phyloP scores from a whole-genome alignment of 2,329 filamentous ascomycete genomes.

The Didymella exigua region DNA sequence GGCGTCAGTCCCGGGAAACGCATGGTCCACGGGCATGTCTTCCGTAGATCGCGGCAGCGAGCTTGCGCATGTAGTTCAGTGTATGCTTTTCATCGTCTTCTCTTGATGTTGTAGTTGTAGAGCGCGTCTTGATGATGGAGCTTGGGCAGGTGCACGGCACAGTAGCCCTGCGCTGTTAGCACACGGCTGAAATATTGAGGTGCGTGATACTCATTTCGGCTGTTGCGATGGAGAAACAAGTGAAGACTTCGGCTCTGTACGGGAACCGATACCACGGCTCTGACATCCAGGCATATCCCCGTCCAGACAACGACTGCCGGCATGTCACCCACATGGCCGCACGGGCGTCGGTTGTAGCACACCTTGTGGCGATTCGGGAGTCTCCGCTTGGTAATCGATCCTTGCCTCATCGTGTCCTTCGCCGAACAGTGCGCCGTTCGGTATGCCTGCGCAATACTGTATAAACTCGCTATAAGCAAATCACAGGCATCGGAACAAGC shows the following conservation, averaged over 20 bases:
- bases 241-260: neutral
- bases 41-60: neutral
- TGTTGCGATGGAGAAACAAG: neutral
- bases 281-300: slow-evolving; percentile 10
- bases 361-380: slow-evolving; percentile 10
- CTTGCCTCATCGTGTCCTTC: neutral
- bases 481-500: no score
- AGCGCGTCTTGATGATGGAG: neutral
- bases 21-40: neutral
- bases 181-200: neutral
- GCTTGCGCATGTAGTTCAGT: neutral
- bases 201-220: neutral
- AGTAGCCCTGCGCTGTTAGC: neutral
- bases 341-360: slow-evolving; percentile 3
- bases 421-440: slow-evolving; percentile 1
- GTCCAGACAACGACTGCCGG: slow-evolving; percentile 9
- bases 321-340: slow-evolving; percentile 17
- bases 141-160: neutral
- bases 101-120: neutral
- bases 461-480: no score
- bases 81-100: neutral
- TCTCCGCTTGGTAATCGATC: neutral
- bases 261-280: neutral
- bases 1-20: slow-evolving; percentile 8
- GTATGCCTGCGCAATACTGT: neutral